Conservation (phyloP, 2,329 filamentous ascomycete genomes). For the Escovopsis sp. region DNA sequence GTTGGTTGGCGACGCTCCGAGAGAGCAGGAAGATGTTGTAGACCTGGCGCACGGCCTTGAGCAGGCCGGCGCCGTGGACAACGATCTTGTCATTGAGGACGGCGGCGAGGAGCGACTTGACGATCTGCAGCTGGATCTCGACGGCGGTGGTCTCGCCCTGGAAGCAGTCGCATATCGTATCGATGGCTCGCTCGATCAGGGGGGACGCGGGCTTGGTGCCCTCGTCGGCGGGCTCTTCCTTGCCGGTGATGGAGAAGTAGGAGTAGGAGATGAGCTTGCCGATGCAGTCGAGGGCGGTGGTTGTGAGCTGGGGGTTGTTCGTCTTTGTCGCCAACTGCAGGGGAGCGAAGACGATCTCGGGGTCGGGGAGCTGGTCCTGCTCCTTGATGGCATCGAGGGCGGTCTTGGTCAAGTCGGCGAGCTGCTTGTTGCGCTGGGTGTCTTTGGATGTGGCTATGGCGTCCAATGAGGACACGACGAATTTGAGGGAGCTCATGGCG, state of each 20-base stretch:
- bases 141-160: constrained; percentile 86
- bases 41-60: constrained; percentile 94
- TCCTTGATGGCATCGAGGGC: constrained; percentile 79
- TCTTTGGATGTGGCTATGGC: constrained; percentile 85
- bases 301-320: constrained; percentile 71
- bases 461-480: constrained; percentile 87
- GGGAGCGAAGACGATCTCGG: constrained; percentile 83
- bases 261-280: constrained; percentile 98
- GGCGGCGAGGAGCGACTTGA: constrained; percentile 89
- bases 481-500: constrained; percentile 85
- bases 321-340: constrained; percentile 81
- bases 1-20: constrained; percentile 86
- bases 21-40: constrained; percentile 98
- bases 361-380: constrained; percentile 69
- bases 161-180: constrained; percentile 98
- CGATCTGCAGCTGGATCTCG: constrained; percentile 92
- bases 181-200: constrained; percentile 91
- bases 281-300: constrained; percentile 88
- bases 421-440: constrained; percentile 69
- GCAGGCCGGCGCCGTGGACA: constrained; percentile 84
- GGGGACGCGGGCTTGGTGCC: constrained; percentile 38
- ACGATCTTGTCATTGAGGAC: constrained; percentile 98
- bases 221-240: constrained; percentile 27
- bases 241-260: constrained; percentile 70
- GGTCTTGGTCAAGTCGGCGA: constrained; percentile 66